Base-by-base conservation (phyloP, 192 early-diverging fungal species). In the Coemansia sp. region DNA sequence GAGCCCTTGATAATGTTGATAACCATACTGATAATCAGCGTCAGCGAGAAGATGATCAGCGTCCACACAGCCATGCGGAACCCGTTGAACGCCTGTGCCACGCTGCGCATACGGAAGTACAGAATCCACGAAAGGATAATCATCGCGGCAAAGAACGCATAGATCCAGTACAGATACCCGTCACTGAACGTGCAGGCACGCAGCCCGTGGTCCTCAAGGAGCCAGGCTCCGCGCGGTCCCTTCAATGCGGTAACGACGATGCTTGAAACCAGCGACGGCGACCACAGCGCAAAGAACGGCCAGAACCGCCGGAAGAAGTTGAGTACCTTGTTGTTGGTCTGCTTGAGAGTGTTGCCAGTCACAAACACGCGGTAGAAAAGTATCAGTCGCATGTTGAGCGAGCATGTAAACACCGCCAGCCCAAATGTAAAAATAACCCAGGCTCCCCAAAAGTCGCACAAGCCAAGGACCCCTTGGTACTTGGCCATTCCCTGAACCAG, bases 1-100 rank as follows among this genome's bases (percentile, higher is more conserved):
- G 75, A 72, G 12, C 75, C 75, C 70, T 78, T 67, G 57, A 78
- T 68, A n/a, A 78, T 68, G 58, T 78, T 78, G 51, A 78, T 78
- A 37, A 72, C 52, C 75, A 78, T 78, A 41, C 66, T 72, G 54
- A 68, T 51, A 12, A 78, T 20, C 22, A 78, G 70, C 3, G 56
- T 68, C 7, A 43, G 17, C 5, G 75, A 68, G 35, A 78, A 78
- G 39, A 78, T 65, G 41, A 72, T 33, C 45, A 78, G 66, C 3
- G 75, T 78, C 75, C 75, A 78, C 34, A 78, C 65, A 20, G 75
- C 75, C 66, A 78, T 72, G 32, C 70, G 70, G 61, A 78, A 78
- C n/a, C 75, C 70, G 48, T 78, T 78, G 52, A 78, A 78, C 2
- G 70, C 75, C 66, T 78, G 66, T 5, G 75, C 75, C 12, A 78